Base-by-base conservation (phyloP, 208 protist species). In the Leishmania turanica region DNA sequence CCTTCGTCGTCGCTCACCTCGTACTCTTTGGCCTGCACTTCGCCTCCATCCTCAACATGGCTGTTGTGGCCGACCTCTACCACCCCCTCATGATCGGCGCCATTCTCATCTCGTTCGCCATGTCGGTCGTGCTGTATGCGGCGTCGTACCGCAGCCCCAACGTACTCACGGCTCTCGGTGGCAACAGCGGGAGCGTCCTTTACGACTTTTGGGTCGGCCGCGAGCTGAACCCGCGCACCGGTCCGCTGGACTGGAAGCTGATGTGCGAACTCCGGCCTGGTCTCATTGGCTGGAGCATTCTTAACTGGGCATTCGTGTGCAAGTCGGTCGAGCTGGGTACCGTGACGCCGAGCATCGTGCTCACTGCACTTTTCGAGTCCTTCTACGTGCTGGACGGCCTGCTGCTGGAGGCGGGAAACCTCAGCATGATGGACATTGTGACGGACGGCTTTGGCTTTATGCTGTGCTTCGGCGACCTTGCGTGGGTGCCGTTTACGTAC, bases 371-470 rank as follows among this genome's bases (percentile, higher is more conserved):
- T 13, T 92, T 98, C 78, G 92, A 99, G 70, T 88, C 87, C 40
- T 82, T 96, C 72, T 99, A 99, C 86, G 93, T 99, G 24, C 81
- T 97, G 49, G 98, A 99, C 64, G 97, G 92, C 21, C 97, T 99
- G 40, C 88, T 96, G 56, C 77, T 96, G 54, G 98, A 99, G 91
- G 92, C 64, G 54, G 94, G 93, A 66, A 97, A 98, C 62, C 80
- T 99, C 45, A 96, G 94, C n/a, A 99, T 99, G 85, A 98, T 99
- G 91, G 99, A 99, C 89, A 99, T 99, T 70, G 96, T 97, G 53
- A 84, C 89, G 42, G 99, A 99, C 72, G 95, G 98, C 60, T 99
- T 99, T 78, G 99, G 99, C 42, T 99, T 98, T 76, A 99, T 99
- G 95, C 89, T 99, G 31, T 95, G 92, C 87, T 99, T 98, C 74